Percentiles rank a stretch among this genome's conserved stretches.
Conservation (phyloP, 345 rosid genomes). For the Melaleuca quinquenervia region DNA sequence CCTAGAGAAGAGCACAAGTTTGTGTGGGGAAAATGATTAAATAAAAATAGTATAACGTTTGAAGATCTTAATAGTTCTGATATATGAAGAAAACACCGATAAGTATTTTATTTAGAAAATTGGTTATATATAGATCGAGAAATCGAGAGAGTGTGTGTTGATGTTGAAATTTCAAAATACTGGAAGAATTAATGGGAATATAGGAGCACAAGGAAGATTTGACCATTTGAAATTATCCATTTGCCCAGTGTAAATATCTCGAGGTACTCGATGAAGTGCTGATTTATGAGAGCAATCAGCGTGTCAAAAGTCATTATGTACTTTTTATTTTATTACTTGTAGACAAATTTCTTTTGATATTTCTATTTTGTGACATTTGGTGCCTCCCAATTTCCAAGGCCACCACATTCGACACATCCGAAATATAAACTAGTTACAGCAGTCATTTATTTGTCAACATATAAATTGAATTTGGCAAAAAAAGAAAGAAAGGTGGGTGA, state of each 20-base stretch:
- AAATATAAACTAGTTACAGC: neutral
- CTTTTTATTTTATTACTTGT: no score
- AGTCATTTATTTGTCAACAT: neutral
- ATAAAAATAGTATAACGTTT: no score
- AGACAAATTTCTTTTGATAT: neutral
- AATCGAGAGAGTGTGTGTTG: neutral
- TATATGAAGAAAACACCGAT: neutral
- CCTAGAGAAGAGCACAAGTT: no score
- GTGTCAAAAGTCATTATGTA: no score
- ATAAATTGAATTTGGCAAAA: neutral
- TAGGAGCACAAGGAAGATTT: neutral
- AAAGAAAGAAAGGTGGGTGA: no score
- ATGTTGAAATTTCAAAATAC: neutral
- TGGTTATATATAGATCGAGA: neutral
- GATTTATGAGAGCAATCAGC: no score
- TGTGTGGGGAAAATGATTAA: no score
- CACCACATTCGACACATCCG: neutral
- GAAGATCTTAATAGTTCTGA: neutral
- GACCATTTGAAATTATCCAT: fast-evolving
- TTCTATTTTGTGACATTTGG: neutral
- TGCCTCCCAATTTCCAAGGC: neutral
- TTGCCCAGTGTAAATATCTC: no score
- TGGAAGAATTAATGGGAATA: neutral
- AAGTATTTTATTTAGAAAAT: neutral
- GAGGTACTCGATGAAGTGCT: no score